Conservation (phyloP, 208 protist genomes). For the Wallacemonas rigidus region DNA sequence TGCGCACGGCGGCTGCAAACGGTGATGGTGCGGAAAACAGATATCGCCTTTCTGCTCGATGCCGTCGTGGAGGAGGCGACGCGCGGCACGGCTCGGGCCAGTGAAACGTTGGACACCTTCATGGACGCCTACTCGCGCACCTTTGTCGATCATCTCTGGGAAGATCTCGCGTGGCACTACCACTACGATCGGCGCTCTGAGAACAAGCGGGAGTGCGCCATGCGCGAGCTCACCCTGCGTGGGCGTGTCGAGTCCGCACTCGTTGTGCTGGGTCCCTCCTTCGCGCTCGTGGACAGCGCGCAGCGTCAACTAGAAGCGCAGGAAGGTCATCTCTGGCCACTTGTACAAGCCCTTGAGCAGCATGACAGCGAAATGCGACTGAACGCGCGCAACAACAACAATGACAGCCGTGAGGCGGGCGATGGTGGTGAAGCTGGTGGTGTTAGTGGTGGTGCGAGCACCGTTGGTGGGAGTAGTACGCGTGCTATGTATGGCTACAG, state of each 20-base stretch:
- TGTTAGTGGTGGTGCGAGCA: neutral
- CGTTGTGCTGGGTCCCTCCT: slow-evolving; percentile 1
- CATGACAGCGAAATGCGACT: neutral
- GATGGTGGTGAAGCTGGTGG: neutral
- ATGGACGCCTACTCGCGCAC: slow-evolving; percentile 23
- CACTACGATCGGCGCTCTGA: slow-evolving; percentile 36
- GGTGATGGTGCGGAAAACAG: slow-evolving; percentile 21
- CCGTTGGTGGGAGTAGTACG: neutral
- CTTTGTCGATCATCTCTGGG: slow-evolving; percentile 36
- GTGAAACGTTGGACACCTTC: slow-evolving; percentile 15
- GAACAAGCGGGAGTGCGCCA: slow-evolving; percentile 8
- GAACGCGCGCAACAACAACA: neutral
- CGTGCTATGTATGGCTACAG: slow-evolving; percentile 3
- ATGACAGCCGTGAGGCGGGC: neutral
- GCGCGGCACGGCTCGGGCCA: neutral
- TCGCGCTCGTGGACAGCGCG: slow-evolving; percentile 20
- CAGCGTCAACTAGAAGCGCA: slow-evolving; percentile 29
- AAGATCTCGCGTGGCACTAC: slow-evolving; percentile 46
- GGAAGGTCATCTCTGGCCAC: slow-evolving; percentile 28
- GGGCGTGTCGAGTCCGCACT: slow-evolving; percentile 20
- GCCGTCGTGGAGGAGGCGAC: slow-evolving; percentile 19
- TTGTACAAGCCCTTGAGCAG: slow-evolving; percentile 26
- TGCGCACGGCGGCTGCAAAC: neutral
- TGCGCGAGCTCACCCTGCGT: slow-evolving; percentile 10
- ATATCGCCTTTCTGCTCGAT: slow-evolving; percentile 25